Base-by-base conservation (phyloP, 768 basidiomycete genomes). In the Panaeolus cyanescens region DNA sequence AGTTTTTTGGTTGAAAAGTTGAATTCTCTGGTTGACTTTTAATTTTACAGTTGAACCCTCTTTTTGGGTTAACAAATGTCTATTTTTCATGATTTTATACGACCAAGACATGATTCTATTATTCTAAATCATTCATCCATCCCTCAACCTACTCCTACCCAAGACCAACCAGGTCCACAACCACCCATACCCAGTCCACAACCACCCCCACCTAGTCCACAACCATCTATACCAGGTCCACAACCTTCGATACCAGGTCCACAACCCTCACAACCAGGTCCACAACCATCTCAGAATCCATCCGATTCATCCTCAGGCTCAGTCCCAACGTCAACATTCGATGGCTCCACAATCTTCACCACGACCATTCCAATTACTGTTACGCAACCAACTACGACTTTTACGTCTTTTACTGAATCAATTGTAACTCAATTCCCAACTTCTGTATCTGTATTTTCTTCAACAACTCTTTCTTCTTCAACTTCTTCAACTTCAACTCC, bases 351-450 rank as follows among this genome's bases (percentile, higher is more conserved):
- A 54, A 71, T 67, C 33, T 72, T 77, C 62, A 75, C 79, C 28
- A 77, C 67, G 32, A 62, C 72, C 25, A 69, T 80, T 61, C 76
- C 79, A 36, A 75, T 75, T 37, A 77, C 78, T 54, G 68, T 80
- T 59, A 75, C 77, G 32, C 70, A 78, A 68, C 68, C 76, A 30
- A 70, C 70, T 42, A 77, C 79, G 37, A 80, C 81, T 22, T 75
- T 77, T 60, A 79, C 80, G 28, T 78, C 79, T 42, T 78, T 77
- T 60, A 67, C 75, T 17, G 68, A 75, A 66, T 72, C 76, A 59
- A 60, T 75, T 40, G 50, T 78, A 56, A 73, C 72, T 5, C 65
- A 69, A 56, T 39, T 65, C 60, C 54, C 68, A 60, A 65, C 71
- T 6, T 58, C 68, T 54, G 59, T 62, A 58, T 64, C 65, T 8